phyloP scores from a whole-genome alignment of 2,329 filamentous ascomycete genomes.

The Fonsecaea nubica region DNA sequence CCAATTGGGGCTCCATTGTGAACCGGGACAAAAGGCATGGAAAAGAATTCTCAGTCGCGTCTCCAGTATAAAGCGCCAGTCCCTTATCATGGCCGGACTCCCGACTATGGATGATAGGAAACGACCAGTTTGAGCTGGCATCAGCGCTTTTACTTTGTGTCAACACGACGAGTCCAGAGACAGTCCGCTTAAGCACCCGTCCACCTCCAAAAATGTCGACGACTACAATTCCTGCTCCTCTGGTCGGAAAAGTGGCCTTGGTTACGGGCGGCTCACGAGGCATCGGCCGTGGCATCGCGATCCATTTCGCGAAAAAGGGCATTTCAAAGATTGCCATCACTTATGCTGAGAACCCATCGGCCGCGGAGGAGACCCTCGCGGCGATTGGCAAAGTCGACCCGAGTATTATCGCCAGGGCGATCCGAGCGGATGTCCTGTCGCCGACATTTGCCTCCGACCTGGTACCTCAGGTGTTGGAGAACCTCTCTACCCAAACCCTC shows the following conservation, averaged over 20 bases:
- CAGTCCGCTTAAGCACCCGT: not conserved
- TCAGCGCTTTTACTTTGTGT: not conserved
- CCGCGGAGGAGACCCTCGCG: conserved; percentile 10
- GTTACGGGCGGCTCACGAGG: conserved; percentile 86
- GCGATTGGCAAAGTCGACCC: conserved; percentile 8
- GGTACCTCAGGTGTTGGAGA: not conserved
- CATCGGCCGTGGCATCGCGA: conserved; percentile 81
- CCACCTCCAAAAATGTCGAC: conserved; percentile 12
- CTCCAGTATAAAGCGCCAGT: not conserved
- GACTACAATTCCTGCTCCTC: conserved; percentile 19
- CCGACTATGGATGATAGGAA: not conserved
- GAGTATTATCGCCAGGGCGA: conserved; percentile 5
- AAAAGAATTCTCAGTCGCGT: not conserved
- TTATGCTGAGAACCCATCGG: conserved; percentile 9
- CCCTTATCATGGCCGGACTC: not conserved
- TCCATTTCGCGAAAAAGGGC: conserved; percentile 78
- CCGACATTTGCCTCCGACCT: conserved; percentile 18
- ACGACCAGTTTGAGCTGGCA: not conserved
- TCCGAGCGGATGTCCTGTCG: conserved; percentile 19
- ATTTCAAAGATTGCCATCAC: conserved; percentile 48
- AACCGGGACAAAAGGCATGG: not conserved
- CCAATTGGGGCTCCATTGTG: not conserved
- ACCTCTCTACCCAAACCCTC: conserved; percentile 11
- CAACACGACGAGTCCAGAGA: not conserved
- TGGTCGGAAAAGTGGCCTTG: conserved; percentile 73